Evolutionary conservation across 169 alveolate genomes (phyloP), one percentile per base, ranked within the genome.

Genomic region (Cryptosporidium ubiquitum): DNA sequence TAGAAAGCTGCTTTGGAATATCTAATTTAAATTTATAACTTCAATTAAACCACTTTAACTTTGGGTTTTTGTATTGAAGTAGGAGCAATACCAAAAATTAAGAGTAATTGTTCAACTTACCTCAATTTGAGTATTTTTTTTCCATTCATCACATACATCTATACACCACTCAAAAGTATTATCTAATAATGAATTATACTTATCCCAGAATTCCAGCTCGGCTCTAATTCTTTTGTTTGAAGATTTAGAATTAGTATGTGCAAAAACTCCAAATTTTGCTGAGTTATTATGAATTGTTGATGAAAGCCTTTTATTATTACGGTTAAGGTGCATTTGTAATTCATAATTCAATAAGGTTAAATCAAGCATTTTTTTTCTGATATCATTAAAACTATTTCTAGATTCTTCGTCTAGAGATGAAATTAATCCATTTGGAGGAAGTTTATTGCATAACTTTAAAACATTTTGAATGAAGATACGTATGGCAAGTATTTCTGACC

Each of bases 101-200:
- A 3, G 16, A 20, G 5, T 64, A 33, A 6, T n/a, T 0, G 7
- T 42, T 26, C 6, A 73, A 73, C 89, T 79, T 79, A 79, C 89
- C 74, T 61, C 79, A 42, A 79, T 79, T 39, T 79, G 89, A 12
- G 89, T 79, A 26, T 58, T 39, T 66, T 79, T 79, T 44, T 79
- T 79, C 74, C 79, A 60, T 61, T 57, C 57, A 23, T 79, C 89
- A 64, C 57, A 58, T 14, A 79, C 68, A 40, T 79, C 89, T 61
- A 79, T 61, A 61, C 79, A 79, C 79, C 89, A 79, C 44, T 79
- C 75, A 40, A 79, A 66, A 39, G 75, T 29, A 10, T 79, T 79
- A 26, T 64, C 68, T 31, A 47, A 18, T 26, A 79, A 23, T 26
- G 42, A 51, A 64, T 23, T 44, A 26, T 79, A 79, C 51, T 60